phyloP scores from a whole-genome alignment of 441 rosid species.

The Pelargonium australe region DNA sequence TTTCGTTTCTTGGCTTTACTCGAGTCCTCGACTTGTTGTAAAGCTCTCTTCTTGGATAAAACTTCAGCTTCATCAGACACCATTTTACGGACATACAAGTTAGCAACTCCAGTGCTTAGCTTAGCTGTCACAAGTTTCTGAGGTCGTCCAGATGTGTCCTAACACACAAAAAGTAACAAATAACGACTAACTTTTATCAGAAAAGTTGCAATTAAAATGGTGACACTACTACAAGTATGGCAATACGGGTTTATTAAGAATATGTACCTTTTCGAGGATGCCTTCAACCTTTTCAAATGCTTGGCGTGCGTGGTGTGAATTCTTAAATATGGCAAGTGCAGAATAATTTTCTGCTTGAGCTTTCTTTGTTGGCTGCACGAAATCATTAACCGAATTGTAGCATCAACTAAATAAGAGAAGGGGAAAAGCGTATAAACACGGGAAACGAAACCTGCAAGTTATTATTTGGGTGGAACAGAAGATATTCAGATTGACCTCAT shows the following conservation, averaged over 20 bases:
- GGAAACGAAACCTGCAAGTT: not conserved
- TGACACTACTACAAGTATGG: not conserved
- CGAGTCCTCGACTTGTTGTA: slow-evolving; percentile 27
- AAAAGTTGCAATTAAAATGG: too few relatives aligned
- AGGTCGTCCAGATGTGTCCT: slow-evolving; percentile 58
- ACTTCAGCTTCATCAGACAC: slow-evolving; percentile 23
- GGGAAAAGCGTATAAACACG: not conserved
- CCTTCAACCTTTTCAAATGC: slow-evolving; percentile 57
- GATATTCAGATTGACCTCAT: not conserved
- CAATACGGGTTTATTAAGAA: not conserved
- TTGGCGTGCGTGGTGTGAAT: slow-evolving; percentile 46
- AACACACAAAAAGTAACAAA: slow-evolving; percentile 11
- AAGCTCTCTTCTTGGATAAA: slow-evolving; percentile 20
- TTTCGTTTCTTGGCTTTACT: slow-evolving; percentile 36
- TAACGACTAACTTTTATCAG: too few relatives aligned
- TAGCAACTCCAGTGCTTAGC: slow-evolving; percentile 27
- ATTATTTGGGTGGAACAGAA: not conserved
- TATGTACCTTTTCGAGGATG: slow-evolving; percentile 43
- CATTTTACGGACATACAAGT: slow-evolving; percentile 51
- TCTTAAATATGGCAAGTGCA: slow-evolving; percentile 41
- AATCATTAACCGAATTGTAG: slow-evolving; percentile 12
- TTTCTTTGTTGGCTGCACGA: slow-evolving; percentile 48
- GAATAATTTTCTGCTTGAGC: slow-evolving; percentile 40
- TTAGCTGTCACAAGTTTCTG: slow-evolving; percentile 48
- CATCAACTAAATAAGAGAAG: not conserved